These are phyloP conservation scores for Aquanectria penicillioides DNA, from an alignment of 2,329 filamentous ascomycete genomes.

Conservation along the genomic window DNA sequence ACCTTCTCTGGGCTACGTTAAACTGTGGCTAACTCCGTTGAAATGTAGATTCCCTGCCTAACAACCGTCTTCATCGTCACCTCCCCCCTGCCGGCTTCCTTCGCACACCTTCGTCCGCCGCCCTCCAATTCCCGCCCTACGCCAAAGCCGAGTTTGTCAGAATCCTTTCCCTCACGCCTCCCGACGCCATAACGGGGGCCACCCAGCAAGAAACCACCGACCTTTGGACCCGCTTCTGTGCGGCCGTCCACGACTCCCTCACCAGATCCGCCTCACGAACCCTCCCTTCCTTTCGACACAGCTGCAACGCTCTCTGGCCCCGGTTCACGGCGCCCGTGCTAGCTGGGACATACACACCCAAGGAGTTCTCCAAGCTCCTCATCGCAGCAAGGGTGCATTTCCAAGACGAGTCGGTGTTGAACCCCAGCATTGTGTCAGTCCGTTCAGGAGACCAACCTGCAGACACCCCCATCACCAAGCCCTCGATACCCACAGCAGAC, in stretches of 20 bases:
- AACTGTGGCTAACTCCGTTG: not conserved
- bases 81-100: slow-evolving; percentile 75
- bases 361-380: slow-evolving; percentile 87
- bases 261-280: slow-evolving; percentile 83
- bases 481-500: slow-evolving; percentile 48
- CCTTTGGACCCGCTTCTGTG: slow-evolving; percentile 83
- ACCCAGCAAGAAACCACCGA: slow-evolving; percentile 66
- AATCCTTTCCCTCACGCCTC: slow-evolving; percentile 72
- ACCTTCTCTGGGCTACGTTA: not conserved
- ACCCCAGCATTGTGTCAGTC: slow-evolving; percentile 67
- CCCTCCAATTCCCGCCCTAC: slow-evolving; percentile 87
- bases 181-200: slow-evolving; percentile 59
- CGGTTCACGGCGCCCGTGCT: slow-evolving; percentile 83
- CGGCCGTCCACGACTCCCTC: slow-evolving; percentile 87
- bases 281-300: slow-evolving; percentile 75
- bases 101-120: slow-evolving; percentile 74
- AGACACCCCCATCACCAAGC: slow-evolving; percentile 15
- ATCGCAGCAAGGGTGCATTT: slow-evolving; percentile 76
- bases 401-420: slow-evolving; percentile 76
- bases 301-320: slow-evolving; percentile 83
- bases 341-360: slow-evolving; percentile 76
- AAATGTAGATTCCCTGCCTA: slow-evolving; percentile 76
- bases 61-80: slow-evolving; percentile 82
- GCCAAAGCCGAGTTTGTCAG: slow-evolving; percentile 80
- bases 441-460: slow-evolving; percentile 22